Conservation (phyloP, 2,329 filamentous ascomycete species). For the Ustilaginoidea virens region DNA sequence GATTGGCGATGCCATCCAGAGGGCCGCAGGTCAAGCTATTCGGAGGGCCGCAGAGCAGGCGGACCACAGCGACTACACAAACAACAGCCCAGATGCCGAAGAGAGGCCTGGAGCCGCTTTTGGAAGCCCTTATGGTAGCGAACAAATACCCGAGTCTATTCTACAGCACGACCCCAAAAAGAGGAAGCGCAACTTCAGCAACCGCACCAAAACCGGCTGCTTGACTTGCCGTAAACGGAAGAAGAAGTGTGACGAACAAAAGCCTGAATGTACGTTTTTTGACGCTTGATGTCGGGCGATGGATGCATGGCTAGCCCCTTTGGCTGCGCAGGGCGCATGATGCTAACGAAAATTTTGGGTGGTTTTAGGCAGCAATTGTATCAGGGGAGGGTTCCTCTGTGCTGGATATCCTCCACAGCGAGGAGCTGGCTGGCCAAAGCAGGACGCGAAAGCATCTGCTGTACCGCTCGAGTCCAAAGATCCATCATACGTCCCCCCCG, state of each 20-base stretch:
- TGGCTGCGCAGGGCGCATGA: too few species aligned
- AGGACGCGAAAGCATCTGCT: constrained; percentile 50
- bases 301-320: too few species aligned
- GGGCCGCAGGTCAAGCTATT: constrained; percentile 27
- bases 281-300: too few species aligned
- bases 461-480: constrained; percentile 78
- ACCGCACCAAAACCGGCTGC: constrained; percentile 89
- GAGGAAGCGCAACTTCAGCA: constrained; percentile 73
- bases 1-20: constrained; percentile 26
- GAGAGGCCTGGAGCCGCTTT: constrained; percentile 28
- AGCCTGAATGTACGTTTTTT: constrained; percentile 65
- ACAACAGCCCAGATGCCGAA: constrained; percentile 39
- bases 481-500: constrained; percentile 42
- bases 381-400: constrained; percentile 78
- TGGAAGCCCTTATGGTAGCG: constrained; percentile 26
- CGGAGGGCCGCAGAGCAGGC: constrained; percentile 28
- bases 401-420: constrained; percentile 78
- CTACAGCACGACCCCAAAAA: constrained; percentile 50
- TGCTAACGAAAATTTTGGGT: not conserved
- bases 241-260: constrained; percentile 95
- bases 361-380: constrained; percentile 64
- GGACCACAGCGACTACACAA: constrained; percentile 33
- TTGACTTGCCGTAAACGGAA: constrained; percentile 83
- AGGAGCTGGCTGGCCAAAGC: constrained; percentile 58
- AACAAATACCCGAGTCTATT: constrained; percentile 31